These are phyloP conservation scores for Claviceps quebecensis DNA, from an alignment of 2,329 filamentous ascomycete genomes.

Conservation along the genomic window DNA sequence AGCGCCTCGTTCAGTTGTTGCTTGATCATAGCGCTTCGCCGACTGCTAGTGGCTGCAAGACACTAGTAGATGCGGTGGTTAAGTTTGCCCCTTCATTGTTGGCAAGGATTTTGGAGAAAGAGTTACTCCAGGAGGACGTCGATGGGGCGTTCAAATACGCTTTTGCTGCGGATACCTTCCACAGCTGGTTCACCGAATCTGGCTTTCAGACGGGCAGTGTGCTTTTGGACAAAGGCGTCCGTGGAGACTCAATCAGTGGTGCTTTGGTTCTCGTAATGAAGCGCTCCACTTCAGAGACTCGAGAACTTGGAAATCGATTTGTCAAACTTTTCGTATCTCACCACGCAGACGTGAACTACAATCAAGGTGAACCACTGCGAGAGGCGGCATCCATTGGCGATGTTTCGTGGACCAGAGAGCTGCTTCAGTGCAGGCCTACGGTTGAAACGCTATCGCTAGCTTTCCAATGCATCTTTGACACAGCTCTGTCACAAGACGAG, in stretches of 20 bases:
- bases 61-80: constrained; percentile 34
- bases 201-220: constrained; percentile 33
- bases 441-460: constrained; percentile 35
- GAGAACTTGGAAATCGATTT: constrained; percentile 30
- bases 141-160: constrained; percentile 29
- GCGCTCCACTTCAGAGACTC: constrained; percentile 23
- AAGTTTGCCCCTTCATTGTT: constrained; percentile 25
- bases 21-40: constrained; percentile 38
- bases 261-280: constrained; percentile 34
- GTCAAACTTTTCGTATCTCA: constrained; percentile 24
- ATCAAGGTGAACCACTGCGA: constrained; percentile 39
- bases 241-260: constrained; percentile 29
- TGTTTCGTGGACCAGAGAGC: constrained; percentile 30
- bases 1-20: constrained; percentile 31
- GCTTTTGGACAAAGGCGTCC: constrained; percentile 34
- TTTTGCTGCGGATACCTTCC: constrained; percentile 27
- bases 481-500: constrained; percentile 33
- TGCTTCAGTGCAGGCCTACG: constrained; percentile 36
- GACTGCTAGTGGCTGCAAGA: constrained; percentile 35
- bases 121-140: constrained; percentile 29
- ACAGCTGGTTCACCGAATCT: constrained; percentile 31
- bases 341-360: constrained; percentile 34
- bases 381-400: constrained; percentile 39
- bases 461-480: constrained; percentile 42
- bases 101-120: constrained; percentile 26